A percentile compares a stretch with the other conserved stretches of the same genome.
Conservation (phyloP, 768 basidiomycete species). For the Strobilomyces echinocephalus region DNA sequence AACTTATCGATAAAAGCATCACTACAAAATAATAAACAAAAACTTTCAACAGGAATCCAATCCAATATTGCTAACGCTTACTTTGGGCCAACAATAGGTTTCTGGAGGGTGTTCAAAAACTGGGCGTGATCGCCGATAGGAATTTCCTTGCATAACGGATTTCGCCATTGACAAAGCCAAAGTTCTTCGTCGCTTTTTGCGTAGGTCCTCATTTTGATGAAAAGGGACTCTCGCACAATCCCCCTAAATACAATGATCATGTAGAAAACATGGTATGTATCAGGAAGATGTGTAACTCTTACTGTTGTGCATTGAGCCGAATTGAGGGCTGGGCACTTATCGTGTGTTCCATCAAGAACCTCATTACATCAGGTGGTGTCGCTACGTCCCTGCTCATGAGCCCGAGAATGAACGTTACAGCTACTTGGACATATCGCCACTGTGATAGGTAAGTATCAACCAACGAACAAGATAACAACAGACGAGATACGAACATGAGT, state of each 20-base stretch:
- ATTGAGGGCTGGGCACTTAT: conserved; percentile 71
- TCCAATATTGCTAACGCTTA: conserved; percentile 17
- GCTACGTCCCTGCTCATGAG: conserved; percentile 61
- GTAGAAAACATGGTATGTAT: background rate
- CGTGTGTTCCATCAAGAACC: conserved; percentile 60
- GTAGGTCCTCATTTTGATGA: conserved; percentile 74
- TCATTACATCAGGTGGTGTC: conserved; percentile 48
- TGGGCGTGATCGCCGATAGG: conserved; percentile 42
- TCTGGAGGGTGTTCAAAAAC: conserved; percentile 46
- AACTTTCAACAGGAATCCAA: background rate
- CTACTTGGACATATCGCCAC: conserved; percentile 82
- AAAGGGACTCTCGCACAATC: conserved; percentile 58
- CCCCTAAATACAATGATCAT: conserved; percentile 40
- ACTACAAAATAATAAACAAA: conserved; percentile 15
- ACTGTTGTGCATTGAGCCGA: conserved; percentile 63
- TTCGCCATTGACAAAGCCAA: conserved; percentile 70
- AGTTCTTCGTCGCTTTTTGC: conserved; percentile 58
- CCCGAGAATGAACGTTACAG: conserved; percentile 53
- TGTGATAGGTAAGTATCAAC: conserved; percentile 28
- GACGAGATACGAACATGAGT: conserved; percentile 59
- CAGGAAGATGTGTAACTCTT: conserved; percentile 11
- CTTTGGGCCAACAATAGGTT: conserved; percentile 36
- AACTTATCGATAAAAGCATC: conserved; percentile 68
- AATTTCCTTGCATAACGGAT: conserved; percentile 50
- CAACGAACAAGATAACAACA: background rate